phyloP scores from a whole-genome alignment of 1,284 basidiomycete species.

The Heterobasidion annosum region DNA sequence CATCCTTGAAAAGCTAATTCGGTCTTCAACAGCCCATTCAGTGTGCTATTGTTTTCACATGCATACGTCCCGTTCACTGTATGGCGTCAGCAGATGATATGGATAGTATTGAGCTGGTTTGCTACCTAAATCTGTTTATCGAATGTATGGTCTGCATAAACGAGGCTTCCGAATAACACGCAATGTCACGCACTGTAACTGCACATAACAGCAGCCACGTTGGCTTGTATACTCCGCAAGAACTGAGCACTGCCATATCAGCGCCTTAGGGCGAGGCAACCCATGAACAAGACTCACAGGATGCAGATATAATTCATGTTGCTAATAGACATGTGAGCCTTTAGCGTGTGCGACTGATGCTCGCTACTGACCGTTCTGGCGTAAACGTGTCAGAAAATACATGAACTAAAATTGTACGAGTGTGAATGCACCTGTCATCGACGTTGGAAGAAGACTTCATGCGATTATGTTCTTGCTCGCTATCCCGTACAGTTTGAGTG shows the following conservation, averaged over 20 bases:
- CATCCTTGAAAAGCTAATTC: constrained; percentile 70
- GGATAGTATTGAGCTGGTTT: background rate
- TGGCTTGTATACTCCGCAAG: constrained; percentile 52
- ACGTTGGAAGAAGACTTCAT: constrained; percentile 45
- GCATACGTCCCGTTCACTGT: constrained; percentile 56
- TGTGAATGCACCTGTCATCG: constrained; percentile 43
- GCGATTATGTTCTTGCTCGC: constrained; percentile 51
- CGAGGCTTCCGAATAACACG: background rate
- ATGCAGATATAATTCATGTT: constrained; percentile 48
- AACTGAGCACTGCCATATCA: constrained; percentile 31
- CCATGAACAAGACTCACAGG: constrained; percentile 25
- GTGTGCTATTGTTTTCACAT: constrained; percentile 57
- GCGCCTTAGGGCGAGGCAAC: background rate
- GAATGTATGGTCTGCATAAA: constrained; percentile 20
- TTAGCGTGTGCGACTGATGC: too few relatives aligned
- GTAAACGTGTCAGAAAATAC: too few relatives aligned
- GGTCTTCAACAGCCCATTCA: constrained; percentile 64
- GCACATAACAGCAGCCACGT: constrained; percentile 64
- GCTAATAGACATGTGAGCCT: constrained; percentile 15
- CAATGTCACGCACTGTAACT: constrained; percentile 40
- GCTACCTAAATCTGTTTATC: background rate
- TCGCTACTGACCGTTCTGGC: constrained; percentile 14
- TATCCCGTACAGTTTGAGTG: constrained; percentile 2
- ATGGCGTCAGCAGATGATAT: background rate
- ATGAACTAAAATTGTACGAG: constrained; percentile 9